Base-by-base conservation (phyloP, 805 yeast species). In the Suhomyces emberorum region DNA sequence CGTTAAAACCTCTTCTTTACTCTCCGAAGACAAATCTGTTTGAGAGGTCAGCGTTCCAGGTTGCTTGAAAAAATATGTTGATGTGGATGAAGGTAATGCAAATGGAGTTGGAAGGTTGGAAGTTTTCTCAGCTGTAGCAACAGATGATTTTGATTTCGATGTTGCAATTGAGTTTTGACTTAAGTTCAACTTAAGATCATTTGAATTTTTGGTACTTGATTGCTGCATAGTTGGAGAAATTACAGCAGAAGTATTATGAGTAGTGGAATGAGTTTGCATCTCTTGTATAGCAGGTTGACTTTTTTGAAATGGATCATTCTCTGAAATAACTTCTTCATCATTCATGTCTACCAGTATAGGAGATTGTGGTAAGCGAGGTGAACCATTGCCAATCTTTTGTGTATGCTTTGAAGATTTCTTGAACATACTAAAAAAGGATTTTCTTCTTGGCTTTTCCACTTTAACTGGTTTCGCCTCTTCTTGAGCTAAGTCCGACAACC, bases 11-110 rank as follows among this genome's bases (percentile, higher is more conserved):
- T 55, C 60, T 24, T 41, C 43, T 10, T 37, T 35, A 15, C 42
- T 27, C 10, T 26, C 15, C 8, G 32, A 14, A 7, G 22, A 12
- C 7, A 22, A 4, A n/a, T 28, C 30, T 28, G 21, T 20, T 10
- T 21, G 11, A 10, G 34, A 26, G 16, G 26, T n/a, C 11, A 34
- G 42, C 28, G 48, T 44, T 12, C 26, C 41, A 22, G 52, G 49
- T n/a, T 51, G 62, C 35, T 62, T 65, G 51, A 67, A 67, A 43
- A 64, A 68, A 33, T 63, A 54, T 19, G 55, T 57, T 0, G 72
- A 65, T 0, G 71, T 63, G 1, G 72, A 66, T 4, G 69, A 60
- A 1, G 74, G 74, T 44, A 67, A 54, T n/a, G 72, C 72, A 52
- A 68, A 68, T 7, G 74, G 66, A 33, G 61, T 55, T 6, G 69